Evolutionary conservation across 208 protist species (phyloP).

Genomic region (Crithidia brevicula): DNA sequence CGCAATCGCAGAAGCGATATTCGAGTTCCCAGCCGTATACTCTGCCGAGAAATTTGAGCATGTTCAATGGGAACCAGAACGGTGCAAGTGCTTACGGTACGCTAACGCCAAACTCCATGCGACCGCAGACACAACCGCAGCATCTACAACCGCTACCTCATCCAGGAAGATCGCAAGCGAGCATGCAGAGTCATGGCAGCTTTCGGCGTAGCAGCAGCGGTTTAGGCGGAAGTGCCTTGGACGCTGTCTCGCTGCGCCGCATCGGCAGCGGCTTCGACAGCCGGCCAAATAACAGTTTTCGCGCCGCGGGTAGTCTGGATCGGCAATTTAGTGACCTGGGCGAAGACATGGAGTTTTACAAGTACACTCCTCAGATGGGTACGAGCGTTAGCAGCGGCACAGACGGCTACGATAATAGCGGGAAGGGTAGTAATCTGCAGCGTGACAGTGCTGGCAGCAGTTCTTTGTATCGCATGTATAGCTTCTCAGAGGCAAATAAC

Average conservation of each 20-base stretch:
- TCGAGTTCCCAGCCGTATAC: not conserved
- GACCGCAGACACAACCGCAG: not conserved
- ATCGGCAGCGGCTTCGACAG: constrained; percentile 14
- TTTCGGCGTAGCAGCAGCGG: constrained; percentile 3
- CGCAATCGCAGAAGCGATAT: not conserved
- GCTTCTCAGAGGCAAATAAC: not conserved
- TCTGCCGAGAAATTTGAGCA: not conserved
- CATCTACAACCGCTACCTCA: not conserved
- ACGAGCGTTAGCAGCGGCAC: not conserved
- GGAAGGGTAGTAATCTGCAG: not conserved
- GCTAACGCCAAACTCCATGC: not conserved
- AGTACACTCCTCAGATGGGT: not conserved
- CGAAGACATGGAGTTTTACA: not conserved
- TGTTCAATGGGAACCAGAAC: not conserved
- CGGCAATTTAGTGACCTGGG: constrained; percentile 5
- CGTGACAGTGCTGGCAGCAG: not conserved
- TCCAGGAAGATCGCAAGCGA: not conserved
- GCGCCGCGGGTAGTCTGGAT: not conserved
- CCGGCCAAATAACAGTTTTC: not conserved
- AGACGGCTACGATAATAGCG: not conserved
- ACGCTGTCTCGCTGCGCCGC: not conserved
- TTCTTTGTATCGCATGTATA: constrained; percentile 17
- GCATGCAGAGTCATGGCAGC: not conserved
- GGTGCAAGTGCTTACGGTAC: not conserved
- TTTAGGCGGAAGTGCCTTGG: not conserved